Conservation (phyloP, 106 monocot species). For the Posidonia australis region DNA sequence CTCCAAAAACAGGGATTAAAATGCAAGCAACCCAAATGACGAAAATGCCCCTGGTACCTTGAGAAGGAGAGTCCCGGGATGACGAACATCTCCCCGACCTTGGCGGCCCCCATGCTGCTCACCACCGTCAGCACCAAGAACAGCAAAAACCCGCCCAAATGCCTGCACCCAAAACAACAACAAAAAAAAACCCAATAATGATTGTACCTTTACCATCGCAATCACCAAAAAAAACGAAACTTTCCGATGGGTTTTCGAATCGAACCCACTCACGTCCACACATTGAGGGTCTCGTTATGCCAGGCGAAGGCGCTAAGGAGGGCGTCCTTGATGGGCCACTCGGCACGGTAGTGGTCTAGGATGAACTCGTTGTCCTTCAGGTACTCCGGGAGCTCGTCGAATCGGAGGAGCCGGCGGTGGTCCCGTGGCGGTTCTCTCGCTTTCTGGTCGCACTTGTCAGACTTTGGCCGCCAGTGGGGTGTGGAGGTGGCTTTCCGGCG, state of each 20-base stretch:
- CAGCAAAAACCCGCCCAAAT: constrained; percentile 73
- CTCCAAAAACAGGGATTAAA: background rate
- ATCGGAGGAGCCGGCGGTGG: constrained; percentile 35
- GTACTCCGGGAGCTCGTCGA: constrained; percentile 82
- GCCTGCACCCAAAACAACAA: constrained; percentile 25
- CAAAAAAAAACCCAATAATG: background rate
- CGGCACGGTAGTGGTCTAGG: constrained; percentile 60
- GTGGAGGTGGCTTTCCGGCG: too few species aligned
- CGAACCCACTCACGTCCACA: constrained; percentile 70
- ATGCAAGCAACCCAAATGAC: background rate
- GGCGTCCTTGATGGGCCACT: constrained; percentile 74
- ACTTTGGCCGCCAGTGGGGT: too few species aligned
- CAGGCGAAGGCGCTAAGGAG: constrained; percentile 81
- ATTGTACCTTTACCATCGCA: background rate
- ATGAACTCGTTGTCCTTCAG: constrained; percentile 93
- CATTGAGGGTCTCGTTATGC: constrained; percentile 97
- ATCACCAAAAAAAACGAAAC: background rate
- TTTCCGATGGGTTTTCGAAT: background rate
- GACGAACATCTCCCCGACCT: constrained; percentile 13
- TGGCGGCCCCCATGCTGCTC: constrained; percentile 25
- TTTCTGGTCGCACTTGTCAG: too few species aligned
- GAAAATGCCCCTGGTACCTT: constrained; percentile 5
- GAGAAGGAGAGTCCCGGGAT: constrained; percentile 3
- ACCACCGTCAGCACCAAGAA: constrained; percentile 49
- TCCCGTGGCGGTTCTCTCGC: too few species aligned